phyloP scores from a whole-genome alignment of 345 rosid genomes.

The Bruguiera sexangula region DNA sequence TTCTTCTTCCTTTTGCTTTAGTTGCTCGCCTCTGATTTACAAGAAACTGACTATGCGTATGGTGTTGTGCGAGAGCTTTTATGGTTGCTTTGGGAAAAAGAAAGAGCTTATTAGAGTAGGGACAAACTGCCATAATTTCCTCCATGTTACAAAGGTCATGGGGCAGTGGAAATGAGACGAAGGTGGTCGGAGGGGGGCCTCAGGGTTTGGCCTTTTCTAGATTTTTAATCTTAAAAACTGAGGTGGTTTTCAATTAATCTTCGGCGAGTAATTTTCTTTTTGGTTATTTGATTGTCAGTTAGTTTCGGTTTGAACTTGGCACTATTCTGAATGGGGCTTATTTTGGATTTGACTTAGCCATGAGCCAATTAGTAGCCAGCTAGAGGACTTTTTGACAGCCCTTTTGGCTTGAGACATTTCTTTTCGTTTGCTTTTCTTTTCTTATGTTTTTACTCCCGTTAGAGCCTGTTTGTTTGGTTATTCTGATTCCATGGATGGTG shows the following conservation, averaged over 20 bases:
- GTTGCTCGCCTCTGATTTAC: constrained; percentile 12
- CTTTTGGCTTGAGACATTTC: not conserved
- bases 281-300: constrained; percentile 29
- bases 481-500: constrained; percentile 7
- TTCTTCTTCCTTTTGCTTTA: constrained; percentile 14
- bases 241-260: constrained; percentile 3
- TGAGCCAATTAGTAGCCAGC: not conserved
- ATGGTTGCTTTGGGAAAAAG: constrained; percentile 24
- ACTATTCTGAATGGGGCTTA: no score
- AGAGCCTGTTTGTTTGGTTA: constrained; percentile 4
- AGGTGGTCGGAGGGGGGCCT: constrained; percentile 44
- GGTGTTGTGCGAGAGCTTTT: constrained; percentile 30
- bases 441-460: not conserved
- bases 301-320: constrained; percentile 33
- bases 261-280: not conserved
- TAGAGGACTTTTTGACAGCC: constrained; percentile 2
- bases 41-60: constrained; percentile 15
- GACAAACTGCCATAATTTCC: constrained; percentile 49
- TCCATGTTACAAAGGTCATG: constrained; percentile 64
- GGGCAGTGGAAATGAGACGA: constrained; percentile 41
- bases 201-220: constrained; percentile 16
- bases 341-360: no score
- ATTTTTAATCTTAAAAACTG: not conserved
- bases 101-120: constrained; percentile 8
- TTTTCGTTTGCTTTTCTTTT: not conserved